Conservation (phyloP, 176 grass and related monocot species). For the Oryza meyeriana region DNA sequence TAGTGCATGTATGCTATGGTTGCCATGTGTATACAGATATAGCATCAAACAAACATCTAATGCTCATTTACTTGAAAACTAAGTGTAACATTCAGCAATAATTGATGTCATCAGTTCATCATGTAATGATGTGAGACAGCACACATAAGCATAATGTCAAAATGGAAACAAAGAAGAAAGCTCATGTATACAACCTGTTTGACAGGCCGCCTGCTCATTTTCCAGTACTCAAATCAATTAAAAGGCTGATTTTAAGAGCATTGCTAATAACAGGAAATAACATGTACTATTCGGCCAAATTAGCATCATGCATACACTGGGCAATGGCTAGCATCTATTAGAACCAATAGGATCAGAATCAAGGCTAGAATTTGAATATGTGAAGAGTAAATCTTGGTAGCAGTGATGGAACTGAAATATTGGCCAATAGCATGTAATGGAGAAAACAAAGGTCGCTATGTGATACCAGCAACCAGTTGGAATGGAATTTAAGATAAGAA, state of each 20-base stretch:
- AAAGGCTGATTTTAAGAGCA: not conserved
- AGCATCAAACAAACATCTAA: not conserved
- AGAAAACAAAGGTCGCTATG: not conserved
- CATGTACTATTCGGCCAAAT: not conserved
- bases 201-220: not conserved
- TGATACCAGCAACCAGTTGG: not conserved
- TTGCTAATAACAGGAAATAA: not conserved
- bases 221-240: not conserved
- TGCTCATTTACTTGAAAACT: not conserved
- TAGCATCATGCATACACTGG: not conserved
- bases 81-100: no score
- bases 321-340: not conserved
- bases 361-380: not conserved
- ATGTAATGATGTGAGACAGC: not conserved
- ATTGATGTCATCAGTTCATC: no score
- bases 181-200: not conserved
- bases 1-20: not conserved
- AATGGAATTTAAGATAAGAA: conserved; percentile 9
- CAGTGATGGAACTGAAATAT: conserved; percentile 4
- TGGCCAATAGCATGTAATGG: not conserved
- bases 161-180: not conserved
- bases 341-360: conserved; percentile 13
- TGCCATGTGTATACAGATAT: not conserved
- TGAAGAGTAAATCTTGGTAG: not conserved
- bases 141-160: not conserved